These are phyloP conservation scores for Beauveria sp. DNA, from an alignment of 2,329 filamentous ascomycete genomes.

Conservation along the genomic window DNA sequence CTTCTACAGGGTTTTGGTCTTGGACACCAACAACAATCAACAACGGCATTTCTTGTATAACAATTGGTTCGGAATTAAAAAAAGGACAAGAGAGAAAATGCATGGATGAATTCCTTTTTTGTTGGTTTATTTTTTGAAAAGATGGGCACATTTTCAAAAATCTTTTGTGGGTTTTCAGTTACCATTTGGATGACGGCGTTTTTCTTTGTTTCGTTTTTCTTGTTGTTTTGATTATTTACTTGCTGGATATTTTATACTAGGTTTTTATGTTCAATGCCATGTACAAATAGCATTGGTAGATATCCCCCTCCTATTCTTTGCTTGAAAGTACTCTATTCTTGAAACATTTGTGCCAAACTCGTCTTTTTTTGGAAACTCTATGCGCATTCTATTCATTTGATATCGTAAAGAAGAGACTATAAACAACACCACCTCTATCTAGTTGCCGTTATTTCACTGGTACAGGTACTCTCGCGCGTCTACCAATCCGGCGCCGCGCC, in stretches of 20 bases:
- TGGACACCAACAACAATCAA: too few relatives aligned
- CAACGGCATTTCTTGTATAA: neutral
- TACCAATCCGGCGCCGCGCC: conserved; percentile 42
- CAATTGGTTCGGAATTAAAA: neutral
- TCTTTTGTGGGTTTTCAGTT: neutral
- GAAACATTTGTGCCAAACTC: too few relatives aligned
- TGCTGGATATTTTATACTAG: neutral
- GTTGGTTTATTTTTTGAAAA: neutral
- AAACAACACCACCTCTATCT: too few relatives aligned
- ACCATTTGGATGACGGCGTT: conserved; percentile 1
- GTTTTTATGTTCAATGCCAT: neutral
- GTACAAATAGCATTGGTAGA: conserved; percentile 8
- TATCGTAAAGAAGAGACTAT: too few relatives aligned
- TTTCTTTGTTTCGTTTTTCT: neutral
- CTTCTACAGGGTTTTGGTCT: too few relatives aligned
- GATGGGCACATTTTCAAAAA: neutral
- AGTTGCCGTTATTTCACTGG: neutral
- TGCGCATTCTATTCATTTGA: too few relatives aligned
- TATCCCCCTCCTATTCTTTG: neutral
- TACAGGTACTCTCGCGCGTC: neutral
- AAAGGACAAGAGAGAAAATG: neutral
- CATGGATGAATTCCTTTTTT: neutral
- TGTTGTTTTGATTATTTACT: neutral
- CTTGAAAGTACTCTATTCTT: too few relatives aligned
- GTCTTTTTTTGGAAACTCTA: too few relatives aligned